A percentile compares a stretch with the other conserved stretches of the same genome.
phyloP scores from a whole-genome alignment of 192 early-diverging fungal genomes.

The Linnemannia schmuckeri region DNA sequence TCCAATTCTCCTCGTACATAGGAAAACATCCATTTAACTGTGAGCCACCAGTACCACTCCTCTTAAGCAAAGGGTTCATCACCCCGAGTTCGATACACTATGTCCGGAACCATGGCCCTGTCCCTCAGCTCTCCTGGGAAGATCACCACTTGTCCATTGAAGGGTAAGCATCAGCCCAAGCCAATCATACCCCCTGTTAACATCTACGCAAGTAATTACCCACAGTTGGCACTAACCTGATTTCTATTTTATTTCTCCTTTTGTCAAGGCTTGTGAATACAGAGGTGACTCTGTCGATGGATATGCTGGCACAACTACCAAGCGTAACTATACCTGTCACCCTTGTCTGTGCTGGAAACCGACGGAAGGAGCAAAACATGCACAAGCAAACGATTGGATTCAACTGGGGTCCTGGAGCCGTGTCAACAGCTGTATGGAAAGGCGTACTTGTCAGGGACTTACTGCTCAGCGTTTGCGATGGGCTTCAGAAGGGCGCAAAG shows the following conservation, averaged over 20 bases:
- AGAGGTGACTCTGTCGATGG: constrained; percentile 64
- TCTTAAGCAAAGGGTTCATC: constrained; percentile 64
- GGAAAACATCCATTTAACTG: constrained; percentile 73
- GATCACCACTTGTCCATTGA: constrained; percentile 57
- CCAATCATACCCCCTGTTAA: neutral
- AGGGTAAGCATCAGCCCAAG: constrained; percentile 38
- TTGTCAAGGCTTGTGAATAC: constrained; percentile 59
- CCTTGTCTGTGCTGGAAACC: constrained; percentile 75
- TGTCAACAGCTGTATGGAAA: constrained; percentile 71
- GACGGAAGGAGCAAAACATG: constrained; percentile 80
- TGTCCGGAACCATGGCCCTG: constrained; percentile 80
- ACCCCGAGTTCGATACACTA: constrained; percentile 73
- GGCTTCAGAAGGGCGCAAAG: constrained; percentile 29
- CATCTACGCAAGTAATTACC: neutral
- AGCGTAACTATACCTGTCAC: constrained; percentile 67
- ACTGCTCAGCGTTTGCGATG: constrained; percentile 53
- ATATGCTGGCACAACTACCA: constrained; percentile 61
- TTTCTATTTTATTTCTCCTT: neutral
- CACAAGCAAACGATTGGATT: constrained; percentile 72
- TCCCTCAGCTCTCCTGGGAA: constrained; percentile 66
- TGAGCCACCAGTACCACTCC: constrained; percentile 61
- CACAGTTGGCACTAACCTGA: neutral
- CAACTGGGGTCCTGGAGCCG: constrained; percentile 69
- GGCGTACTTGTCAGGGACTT: constrained; percentile 69
- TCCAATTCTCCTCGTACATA: neutral